Percentiles rank a stretch among this genome's conserved stretches.
Evolutionary conservation across 768 basidiomycete species (phyloP).

Genomic region (Lyophyllum semitale): DNA sequence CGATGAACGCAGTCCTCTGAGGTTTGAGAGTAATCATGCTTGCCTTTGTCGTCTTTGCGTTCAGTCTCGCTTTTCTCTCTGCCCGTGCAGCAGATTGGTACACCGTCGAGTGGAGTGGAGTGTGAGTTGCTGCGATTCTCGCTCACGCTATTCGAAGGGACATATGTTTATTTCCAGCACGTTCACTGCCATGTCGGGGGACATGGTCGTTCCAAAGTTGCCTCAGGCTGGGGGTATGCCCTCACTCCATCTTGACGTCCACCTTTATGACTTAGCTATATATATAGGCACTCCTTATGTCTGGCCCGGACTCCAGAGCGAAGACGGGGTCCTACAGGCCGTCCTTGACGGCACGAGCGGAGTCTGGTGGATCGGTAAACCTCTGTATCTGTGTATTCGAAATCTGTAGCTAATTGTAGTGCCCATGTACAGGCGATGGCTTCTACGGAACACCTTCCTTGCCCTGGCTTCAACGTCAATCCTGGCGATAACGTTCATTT

Average conservation of each 20-base stretch:
- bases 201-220: slow-evolving; percentile 25
- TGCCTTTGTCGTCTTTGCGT: neutral
- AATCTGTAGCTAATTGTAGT: neutral
- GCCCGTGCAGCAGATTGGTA: slow-evolving; percentile 25
- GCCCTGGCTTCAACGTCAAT: slow-evolving; percentile 27
- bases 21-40: slow-evolving; percentile 2
- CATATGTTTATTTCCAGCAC: slow-evolving; percentile 1
- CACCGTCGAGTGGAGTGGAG: slow-evolving; percentile 29
- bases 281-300: slow-evolving; percentile 25
- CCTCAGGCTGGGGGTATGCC: slow-evolving; percentile 21
- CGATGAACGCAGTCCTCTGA: neutral
- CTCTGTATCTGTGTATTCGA: neutral
- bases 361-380: slow-evolving; percentile 28
- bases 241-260: neutral
- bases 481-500: slow-evolving; percentile 27
- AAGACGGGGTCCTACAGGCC: slow-evolving; percentile 26
- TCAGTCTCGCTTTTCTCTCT: slow-evolving; percentile 9
- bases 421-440: slow-evolving; percentile 23
- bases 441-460: slow-evolving; percentile 29
- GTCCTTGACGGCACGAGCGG: slow-evolving; percentile 28
- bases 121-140: slow-evolving; percentile 7
- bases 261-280: neutral
- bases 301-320: slow-evolving; percentile 28
- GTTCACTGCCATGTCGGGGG: slow-evolving; percentile 27
- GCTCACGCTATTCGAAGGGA: too few relatives aligned